Evolutionary conservation across 148 eudicot genomes (phyloP), one percentile per base, ranked within the genome.

Genomic region (Limonium bicolor): DNA sequence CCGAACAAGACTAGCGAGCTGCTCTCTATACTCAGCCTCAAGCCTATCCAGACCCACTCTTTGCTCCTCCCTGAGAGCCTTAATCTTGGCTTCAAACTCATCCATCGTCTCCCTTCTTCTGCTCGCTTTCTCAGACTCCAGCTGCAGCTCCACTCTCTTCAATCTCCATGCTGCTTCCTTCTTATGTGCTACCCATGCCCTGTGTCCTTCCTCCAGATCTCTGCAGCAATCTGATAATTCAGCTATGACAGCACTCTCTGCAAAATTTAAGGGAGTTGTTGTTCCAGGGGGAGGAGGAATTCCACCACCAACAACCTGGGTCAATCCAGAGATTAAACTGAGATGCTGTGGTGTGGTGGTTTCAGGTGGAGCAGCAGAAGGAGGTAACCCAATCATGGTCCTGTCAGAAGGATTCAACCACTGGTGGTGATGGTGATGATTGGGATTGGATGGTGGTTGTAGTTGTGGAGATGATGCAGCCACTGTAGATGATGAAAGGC

Each of bases 101-200:
- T 82, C 94, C 49, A 54, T 59, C 51, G 64, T 82, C 54, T 86
- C 96, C 50, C 74, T 76, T 54, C 67, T 73, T 27, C 78, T 53
- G 27, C 54, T 27, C 0, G 67, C 69, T 63, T 86, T 86, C 68
- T 82, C 94, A 0, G 94, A 66, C 51, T 78, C 96, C 29, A 86
- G 46, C 32, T 82, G 96, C 45, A 78, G 79, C 67, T 86, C 96
- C 33, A 86, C 73, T 41, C 94, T 53, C 41, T 64, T 82, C 20
- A 86, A 50, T 61, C 96, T 68, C 96, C 96, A 86, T 0, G 93
- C 73, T 3, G 94, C 82, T 55, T 86, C 96, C 45, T 86, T 86
- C 68, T 73, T 73, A 36, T 86, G 94, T 4, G 82, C 69, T 0
- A 65, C 66, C 77, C 69, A 69, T 7, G 78, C 82, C 6, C 84